Base-by-base conservation (phyloP, 768 basidiomycete genomes). In the Kwoniella bestiolae region DNA sequence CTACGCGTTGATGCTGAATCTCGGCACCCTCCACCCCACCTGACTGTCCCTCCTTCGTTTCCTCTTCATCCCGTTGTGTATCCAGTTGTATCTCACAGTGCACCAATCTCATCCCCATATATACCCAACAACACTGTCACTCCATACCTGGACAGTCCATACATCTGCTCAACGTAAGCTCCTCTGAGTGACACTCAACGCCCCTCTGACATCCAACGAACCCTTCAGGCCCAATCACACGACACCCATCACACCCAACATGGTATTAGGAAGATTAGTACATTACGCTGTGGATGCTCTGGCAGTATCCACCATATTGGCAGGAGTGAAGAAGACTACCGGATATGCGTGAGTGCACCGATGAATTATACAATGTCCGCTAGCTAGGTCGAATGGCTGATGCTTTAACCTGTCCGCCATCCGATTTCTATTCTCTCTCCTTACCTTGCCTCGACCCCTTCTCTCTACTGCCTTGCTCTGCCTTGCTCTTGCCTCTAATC, bases 321-420 rank as follows among this genome's bases (percentile, higher is more conserved):
- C 95, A 41, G 95, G 95, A 31, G 89, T 98, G 65, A 88, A 89
- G 79, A 88, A 91, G 65, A 89, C 92, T 18, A 94, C 90, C 65
- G 94, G 94, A 35, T 93, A 92, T 83, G 82, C 86, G 94, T 96
- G 78, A 81, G 93, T 89, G 26, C 29, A 3, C 7, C 32, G 11
- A 21, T 23, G 16, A 14, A 6, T 12, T 11, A 28, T 31, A 26
- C 59, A 65, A 21, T n/a, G n/a, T n/a, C n/a, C n/a, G n/a, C n/a
- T n/a, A n/a, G n/a, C n/a, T n/a, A n/a, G n/a, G n/a, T n/a, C n/a
- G n/a, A n/a, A n/a, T n/a, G n/a, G n/a, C n/a, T n/a, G n/a, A n/a
- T n/a, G n/a, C n/a, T n/a, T n/a, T n/a, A n/a, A n/a, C n/a, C n/a
- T n/a, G n/a, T n/a, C n/a, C n/a, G n/a, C n/a, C n/a, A n/a, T n/a